Conservation (phyloP, 2,329 filamentous ascomycete species). For the Ophiocordyceps camponoti-floridani region DNA sequence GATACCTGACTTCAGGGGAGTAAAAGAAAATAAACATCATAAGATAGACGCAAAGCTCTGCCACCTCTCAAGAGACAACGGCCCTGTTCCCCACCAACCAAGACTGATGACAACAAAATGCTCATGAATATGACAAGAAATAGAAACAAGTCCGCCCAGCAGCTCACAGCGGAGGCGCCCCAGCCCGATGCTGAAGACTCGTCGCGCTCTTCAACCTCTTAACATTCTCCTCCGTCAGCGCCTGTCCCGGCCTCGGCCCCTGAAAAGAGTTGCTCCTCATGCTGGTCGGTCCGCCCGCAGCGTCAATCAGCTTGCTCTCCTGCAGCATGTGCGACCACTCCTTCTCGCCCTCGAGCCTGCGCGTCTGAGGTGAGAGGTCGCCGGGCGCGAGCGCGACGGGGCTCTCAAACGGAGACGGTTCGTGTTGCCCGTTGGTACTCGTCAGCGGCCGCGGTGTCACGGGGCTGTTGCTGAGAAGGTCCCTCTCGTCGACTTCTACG, state of each 20-base stretch:
- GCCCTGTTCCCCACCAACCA: no score
- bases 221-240: slow-evolving; percentile 35
- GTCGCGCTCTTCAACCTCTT: slow-evolving; percentile 24
- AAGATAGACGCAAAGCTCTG: no score
- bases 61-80: no score
- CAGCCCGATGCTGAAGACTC: not conserved
- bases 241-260: slow-evolving; percentile 19
- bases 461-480: slow-evolving; percentile 7
- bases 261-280: slow-evolving; percentile 16
- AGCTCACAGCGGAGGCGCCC: no score
- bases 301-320: slow-evolving; percentile 28
- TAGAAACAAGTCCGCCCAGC: no score
- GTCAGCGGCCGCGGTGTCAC: slow-evolving; percentile 23
- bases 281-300: slow-evolving; percentile 19
- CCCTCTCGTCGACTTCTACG: not conserved
- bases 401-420: slow-evolving; percentile 23
- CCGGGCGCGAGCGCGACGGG: slow-evolving; percentile 3
- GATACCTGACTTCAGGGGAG: no score
- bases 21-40: no score
- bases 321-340: slow-evolving; percentile 25
- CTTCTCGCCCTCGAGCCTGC: slow-evolving; percentile 17
- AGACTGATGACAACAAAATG: no score
- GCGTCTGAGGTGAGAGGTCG: slow-evolving; percentile 16
- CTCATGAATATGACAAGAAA: no score
- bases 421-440: slow-evolving; percentile 15